These are phyloP conservation scores for Emericellopsis terricola DNA, from an alignment of 495 filamentous ascomycete species.

Conservation along the genomic window DNA sequence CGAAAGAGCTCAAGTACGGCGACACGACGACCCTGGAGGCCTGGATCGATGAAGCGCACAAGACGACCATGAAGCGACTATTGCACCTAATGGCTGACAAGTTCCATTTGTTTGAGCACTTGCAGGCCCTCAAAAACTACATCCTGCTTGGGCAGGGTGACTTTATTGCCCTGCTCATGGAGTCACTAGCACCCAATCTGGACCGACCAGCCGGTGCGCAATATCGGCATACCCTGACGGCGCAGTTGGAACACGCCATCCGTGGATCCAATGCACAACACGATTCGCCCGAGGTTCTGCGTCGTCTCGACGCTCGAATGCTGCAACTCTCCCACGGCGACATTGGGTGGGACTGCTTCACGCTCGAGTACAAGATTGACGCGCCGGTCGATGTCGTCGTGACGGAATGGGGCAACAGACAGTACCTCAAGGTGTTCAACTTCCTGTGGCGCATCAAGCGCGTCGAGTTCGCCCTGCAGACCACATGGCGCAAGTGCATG, in stretches of 20 bases:
- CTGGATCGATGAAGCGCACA: conserved; percentile 94
- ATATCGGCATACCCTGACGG: conserved; percentile 88
- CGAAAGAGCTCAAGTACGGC: conserved; percentile 82
- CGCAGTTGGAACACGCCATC: conserved; percentile 93
- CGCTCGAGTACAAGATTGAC: conserved; percentile 95
- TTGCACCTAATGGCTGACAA: conserved; percentile 85
- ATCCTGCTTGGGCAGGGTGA: conserved; percentile 89
- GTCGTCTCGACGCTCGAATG: conserved; percentile 89
- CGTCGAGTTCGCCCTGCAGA: conserved; percentile 81
- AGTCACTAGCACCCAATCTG: conserved; percentile 77
- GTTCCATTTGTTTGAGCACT: conserved; percentile 84
- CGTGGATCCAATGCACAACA: conserved; percentile 94
- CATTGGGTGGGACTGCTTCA: conserved; percentile 99
- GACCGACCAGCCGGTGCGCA: conserved; percentile 91
- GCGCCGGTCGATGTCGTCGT: conserved; percentile 95
- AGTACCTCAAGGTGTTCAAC: conserved; percentile 98
- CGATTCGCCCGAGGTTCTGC: conserved; percentile 81
- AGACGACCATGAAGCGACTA: conserved; percentile 90
- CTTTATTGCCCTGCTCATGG: conserved; percentile 96
- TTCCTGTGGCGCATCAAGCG: conserved; percentile 98
- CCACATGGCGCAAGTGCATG: conserved; percentile 91
- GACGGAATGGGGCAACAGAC: conserved; percentile 79
- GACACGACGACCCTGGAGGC: conserved; percentile 81
- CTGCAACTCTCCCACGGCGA: conserved; percentile 88
- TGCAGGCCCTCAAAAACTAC: conserved; percentile 86